These are phyloP conservation scores for Aspergillus sclerotialis DNA, from an alignment of 2,329 filamentous ascomycete species.

Conservation along the genomic window DNA sequence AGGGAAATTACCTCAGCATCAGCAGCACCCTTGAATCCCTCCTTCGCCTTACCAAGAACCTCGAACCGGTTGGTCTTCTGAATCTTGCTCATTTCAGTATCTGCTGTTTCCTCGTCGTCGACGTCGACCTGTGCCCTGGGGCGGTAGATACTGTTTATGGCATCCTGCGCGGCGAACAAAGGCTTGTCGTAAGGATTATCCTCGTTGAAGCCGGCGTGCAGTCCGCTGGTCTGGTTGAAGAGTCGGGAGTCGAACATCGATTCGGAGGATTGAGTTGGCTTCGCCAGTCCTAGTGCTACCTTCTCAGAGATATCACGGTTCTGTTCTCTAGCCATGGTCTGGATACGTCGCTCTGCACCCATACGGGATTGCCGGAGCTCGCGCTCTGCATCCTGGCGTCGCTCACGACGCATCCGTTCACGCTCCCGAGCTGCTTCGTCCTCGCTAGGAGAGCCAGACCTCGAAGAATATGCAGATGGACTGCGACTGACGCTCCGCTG, in stretches of 20 bases:
- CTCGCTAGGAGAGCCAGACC: slow-evolving; percentile 49
- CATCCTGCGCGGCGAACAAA: slow-evolving; percentile 90
- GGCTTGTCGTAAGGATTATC: slow-evolving; percentile 97
- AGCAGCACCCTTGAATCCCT: slow-evolving; percentile 78
- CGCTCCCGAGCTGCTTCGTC: slow-evolving; percentile 67
- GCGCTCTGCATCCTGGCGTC: slow-evolving; percentile 73
- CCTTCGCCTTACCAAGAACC: slow-evolving; percentile 69
- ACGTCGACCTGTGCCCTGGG: slow-evolving; percentile 65
- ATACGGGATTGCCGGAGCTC: slow-evolving; percentile 90
- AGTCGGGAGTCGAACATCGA: slow-evolving; percentile 95
- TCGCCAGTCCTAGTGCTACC: slow-evolving; percentile 86
- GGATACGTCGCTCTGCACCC: slow-evolving; percentile 84
- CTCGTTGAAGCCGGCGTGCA: slow-evolving; percentile 90
- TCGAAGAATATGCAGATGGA: slow-evolving; percentile 37
- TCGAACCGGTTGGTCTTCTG: slow-evolving; percentile 83
- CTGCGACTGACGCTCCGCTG: slow-evolving; percentile 40
- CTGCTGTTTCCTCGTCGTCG: slow-evolving; percentile 71
- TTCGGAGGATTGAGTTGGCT: slow-evolving; percentile 85
- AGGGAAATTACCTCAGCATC: slow-evolving; percentile 63
- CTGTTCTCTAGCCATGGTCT: slow-evolving; percentile 90
- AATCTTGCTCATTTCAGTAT: slow-evolving; percentile 79
- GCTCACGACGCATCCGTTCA: slow-evolving; percentile 69
- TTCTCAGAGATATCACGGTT: slow-evolving; percentile 97
- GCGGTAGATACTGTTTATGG: slow-evolving; percentile 88
- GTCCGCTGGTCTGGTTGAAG: slow-evolving; percentile 90